A percentile compares a stretch with the other conserved stretches of the same genome.
These are phyloP conservation scores for Tilletia horrida DNA, from an alignment of 1,284 basidiomycete species.

Conservation along the genomic window DNA sequence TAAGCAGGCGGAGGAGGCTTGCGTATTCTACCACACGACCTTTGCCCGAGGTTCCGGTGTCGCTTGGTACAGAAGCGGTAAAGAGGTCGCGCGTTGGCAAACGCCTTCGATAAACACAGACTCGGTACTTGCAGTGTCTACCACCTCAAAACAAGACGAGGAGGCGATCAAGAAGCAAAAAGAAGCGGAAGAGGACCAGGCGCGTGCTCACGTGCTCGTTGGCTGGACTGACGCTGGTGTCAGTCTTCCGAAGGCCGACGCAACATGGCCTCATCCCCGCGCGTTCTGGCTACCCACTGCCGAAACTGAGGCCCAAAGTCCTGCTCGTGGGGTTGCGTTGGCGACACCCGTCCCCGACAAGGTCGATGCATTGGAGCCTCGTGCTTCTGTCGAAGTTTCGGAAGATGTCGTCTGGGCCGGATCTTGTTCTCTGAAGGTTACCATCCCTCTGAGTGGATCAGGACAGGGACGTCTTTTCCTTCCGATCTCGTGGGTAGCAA, in stretches of 20 bases:
- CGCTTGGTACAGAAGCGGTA: constrained; percentile 35
- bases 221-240: constrained; percentile 36
- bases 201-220: neutral
- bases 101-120: neutral
- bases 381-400: neutral
- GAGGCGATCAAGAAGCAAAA: neutral
- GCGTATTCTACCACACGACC: constrained; percentile 33
- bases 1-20: neutral
- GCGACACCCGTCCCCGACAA: neutral
- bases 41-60: constrained; percentile 40
- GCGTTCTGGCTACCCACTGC: neutral
- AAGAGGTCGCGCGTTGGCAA: constrained; percentile 26
- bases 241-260: constrained; percentile 33
- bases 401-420: neutral
- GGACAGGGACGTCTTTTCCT: neutral
- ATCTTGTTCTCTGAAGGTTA: neutral
- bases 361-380: neutral
- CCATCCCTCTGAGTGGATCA: neutral
- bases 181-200: neutral
- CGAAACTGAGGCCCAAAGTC: too few relatives aligned
- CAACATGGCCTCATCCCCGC: constrained; percentile 16
- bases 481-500: neutral
- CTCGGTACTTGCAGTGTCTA: neutral
- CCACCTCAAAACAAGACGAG: neutral
- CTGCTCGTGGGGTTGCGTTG: too few relatives aligned